Evolutionary conservation across 306 rosid species (phyloP).

Genomic region (Trifolium fragiferum): DNA sequence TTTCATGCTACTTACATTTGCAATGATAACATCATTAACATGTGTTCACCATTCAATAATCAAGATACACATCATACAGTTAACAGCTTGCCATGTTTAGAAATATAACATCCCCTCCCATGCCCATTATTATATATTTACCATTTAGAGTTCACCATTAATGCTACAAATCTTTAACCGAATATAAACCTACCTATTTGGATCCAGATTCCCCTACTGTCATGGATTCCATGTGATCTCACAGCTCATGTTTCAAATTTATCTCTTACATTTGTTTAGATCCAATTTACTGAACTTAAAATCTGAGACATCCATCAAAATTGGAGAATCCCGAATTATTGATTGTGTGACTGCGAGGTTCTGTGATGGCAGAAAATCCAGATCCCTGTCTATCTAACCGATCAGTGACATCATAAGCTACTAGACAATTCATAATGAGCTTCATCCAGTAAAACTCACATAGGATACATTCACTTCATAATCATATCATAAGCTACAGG

Average conservation of each 20-base stretch:
- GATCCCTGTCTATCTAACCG: slow-evolving; percentile 1
- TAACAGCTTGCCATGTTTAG: slow-evolving; percentile 8
- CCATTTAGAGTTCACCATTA: not conserved
- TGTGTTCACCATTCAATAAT: slow-evolving; percentile 27
- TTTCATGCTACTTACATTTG: not conserved
- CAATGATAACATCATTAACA: slow-evolving; percentile 21
- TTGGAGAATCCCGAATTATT: not conserved
- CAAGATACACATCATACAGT: slow-evolving; percentile 5
- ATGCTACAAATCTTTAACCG: not conserved
- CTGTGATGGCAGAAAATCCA: not conserved
- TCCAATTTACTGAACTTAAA: not conserved
- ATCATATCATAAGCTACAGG: slow-evolving; percentile 17
- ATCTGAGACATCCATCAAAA: not conserved
- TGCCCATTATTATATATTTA: not conserved
- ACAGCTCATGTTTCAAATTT: not conserved
- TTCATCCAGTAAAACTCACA: slow-evolving; percentile 23
- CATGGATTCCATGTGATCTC: not conserved
- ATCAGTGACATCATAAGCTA: not conserved
- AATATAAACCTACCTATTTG: not conserved
- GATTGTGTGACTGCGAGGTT: not conserved
- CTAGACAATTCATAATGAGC: slow-evolving; percentile 18
- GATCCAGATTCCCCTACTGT: not conserved
- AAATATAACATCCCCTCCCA: not conserved
- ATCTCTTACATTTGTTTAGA: not conserved
- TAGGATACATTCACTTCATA: not conserved